These are phyloP conservation scores for Ceriops tagal DNA, from an alignment of 345 rosid genomes.

Conservation along the genomic window DNA sequence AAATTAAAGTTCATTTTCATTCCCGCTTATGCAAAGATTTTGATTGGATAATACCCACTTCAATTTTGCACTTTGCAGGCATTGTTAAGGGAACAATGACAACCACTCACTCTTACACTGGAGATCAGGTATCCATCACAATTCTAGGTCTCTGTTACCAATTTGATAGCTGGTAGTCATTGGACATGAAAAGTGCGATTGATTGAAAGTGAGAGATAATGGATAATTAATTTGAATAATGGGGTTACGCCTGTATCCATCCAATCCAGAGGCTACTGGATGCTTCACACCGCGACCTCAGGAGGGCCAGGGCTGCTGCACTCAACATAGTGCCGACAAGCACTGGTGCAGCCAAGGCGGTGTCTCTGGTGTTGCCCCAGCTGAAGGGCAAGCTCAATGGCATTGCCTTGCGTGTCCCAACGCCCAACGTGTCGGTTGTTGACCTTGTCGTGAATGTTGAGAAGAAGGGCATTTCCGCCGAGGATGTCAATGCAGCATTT, in stretches of 20 bases:
- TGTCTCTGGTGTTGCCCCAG: conserved; percentile 89
- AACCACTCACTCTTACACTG: conserved; percentile 97
- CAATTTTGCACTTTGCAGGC: conserved; percentile 41
- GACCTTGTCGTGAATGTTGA: conserved; percentile 84
- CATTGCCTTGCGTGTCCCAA: conserved; percentile 96
- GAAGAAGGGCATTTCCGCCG: conserved; percentile 79
- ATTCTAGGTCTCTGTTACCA: not conserved
- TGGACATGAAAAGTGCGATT: not conserved
- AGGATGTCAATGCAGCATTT: conserved; percentile 93
- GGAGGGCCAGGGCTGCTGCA: conserved; percentile 98
- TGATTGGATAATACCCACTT: no score
- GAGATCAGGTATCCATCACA: conserved; percentile 76
- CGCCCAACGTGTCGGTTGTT: conserved; percentile 92
- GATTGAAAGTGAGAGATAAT: no score
- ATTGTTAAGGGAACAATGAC: conserved; percentile 99
- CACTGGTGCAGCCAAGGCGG: conserved; percentile 99
- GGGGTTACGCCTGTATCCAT: not conserved
- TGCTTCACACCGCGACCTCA: conserved; percentile 94
- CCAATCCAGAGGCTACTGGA: conserved; percentile 78
- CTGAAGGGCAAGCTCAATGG: conserved; percentile 98
- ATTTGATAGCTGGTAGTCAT: not conserved
- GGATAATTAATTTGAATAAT: not conserved
- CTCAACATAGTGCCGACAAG: conserved; percentile 95
- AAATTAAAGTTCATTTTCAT: not conserved
- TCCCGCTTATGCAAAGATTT: no score